Conservation (phyloP, 768 basidiomycete genomes). For the Phanerochaete sordida region DNA sequence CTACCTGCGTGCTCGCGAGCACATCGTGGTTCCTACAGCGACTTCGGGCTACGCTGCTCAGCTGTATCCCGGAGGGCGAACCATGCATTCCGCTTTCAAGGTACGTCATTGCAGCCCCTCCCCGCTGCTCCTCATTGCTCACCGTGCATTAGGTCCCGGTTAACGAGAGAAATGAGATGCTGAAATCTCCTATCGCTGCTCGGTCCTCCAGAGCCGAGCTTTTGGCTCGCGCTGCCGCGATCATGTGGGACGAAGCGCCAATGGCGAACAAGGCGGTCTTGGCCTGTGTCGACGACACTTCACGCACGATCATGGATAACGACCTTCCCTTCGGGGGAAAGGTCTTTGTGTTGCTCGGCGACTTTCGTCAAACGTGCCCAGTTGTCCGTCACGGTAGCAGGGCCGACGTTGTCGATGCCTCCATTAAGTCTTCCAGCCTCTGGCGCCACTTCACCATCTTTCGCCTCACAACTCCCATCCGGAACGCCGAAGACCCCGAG, state of each 20-base stretch:
- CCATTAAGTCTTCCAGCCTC: conserved; percentile 31
- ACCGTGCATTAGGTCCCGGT: conserved; percentile 27
- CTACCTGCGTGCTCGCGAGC: conserved; percentile 21
- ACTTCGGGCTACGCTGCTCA: conserved; percentile 39
- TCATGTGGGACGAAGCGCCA: conserved; percentile 43
- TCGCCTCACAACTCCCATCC: conserved; percentile 30
- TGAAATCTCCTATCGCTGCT: conserved; percentile 29
- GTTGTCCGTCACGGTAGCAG: conserved; percentile 30
- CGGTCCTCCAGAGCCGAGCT: conserved; percentile 29
- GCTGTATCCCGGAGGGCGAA: conserved; percentile 34
- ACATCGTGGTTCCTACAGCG: conserved; percentile 33
- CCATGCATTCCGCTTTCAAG: conserved; percentile 37
- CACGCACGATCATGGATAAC: conserved; percentile 17
- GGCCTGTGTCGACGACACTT: conserved; percentile 27
- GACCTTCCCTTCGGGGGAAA: conserved; percentile 35
- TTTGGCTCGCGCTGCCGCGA: conserved; percentile 24
- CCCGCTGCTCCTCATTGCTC: too few relatives aligned
- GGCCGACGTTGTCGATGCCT: conserved; percentile 30
- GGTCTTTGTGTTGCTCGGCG: conserved; percentile 32
- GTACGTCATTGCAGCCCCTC: conserved; percentile 15
- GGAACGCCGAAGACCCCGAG: conserved; percentile 32
- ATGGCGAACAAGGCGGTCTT: conserved; percentile 30
- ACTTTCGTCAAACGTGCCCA: conserved; percentile 40
- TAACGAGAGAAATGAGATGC: conserved; percentile 28
- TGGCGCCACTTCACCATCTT: conserved; percentile 29